Evolutionary conservation across 2,329 filamentous ascomycete genomes (phyloP).

Genomic region (Leptographium galeiforme): DNA sequence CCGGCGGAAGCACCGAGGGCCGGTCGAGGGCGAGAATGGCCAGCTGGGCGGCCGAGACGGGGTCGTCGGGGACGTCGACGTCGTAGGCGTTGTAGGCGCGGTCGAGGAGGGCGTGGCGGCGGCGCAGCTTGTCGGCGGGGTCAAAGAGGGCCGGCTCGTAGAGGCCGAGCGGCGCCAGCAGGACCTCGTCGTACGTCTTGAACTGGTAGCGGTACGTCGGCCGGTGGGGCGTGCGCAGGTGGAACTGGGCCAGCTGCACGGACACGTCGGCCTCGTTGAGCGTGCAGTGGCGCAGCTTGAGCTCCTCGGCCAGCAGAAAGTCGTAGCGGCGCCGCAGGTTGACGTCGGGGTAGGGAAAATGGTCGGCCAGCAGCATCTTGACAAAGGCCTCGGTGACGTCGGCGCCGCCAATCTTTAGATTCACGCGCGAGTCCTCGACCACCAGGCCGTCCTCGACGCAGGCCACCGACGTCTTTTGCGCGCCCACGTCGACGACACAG

Average conservation of each 20-base stretch:
- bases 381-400: conserved; percentile 92
- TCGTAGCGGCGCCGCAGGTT: conserved; percentile 84
- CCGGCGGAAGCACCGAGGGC: conserved; percentile 35
- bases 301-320: conserved; percentile 83
- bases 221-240: conserved; percentile 75
- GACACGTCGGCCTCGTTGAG: conserved; percentile 83
- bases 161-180: conserved; percentile 89
- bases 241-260: conserved; percentile 79
- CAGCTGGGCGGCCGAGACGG: conserved; percentile 70
- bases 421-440: conserved; percentile 86
- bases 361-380: conserved; percentile 95
- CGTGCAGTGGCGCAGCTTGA: conserved; percentile 87
- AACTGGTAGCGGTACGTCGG: conserved; percentile 88
- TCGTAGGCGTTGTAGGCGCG: conserved; percentile 93
- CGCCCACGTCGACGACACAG: conserved; percentile 91
- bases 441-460: conserved; percentile 95
- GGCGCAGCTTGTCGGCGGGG: conserved; percentile 62
- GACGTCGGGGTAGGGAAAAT: conserved; percentile 91
- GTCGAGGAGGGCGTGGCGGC: conserved; percentile 68
- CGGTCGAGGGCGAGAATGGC: conserved; percentile 47
- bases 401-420: conserved; percentile 83
- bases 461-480: conserved; percentile 92
- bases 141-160: conserved; percentile 85
- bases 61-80: conserved; percentile 74
- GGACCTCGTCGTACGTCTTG: conserved; percentile 93